phyloP scores from a whole-genome alignment of 2,329 filamentous ascomycete genomes.

The Exophiala alcalophila region DNA sequence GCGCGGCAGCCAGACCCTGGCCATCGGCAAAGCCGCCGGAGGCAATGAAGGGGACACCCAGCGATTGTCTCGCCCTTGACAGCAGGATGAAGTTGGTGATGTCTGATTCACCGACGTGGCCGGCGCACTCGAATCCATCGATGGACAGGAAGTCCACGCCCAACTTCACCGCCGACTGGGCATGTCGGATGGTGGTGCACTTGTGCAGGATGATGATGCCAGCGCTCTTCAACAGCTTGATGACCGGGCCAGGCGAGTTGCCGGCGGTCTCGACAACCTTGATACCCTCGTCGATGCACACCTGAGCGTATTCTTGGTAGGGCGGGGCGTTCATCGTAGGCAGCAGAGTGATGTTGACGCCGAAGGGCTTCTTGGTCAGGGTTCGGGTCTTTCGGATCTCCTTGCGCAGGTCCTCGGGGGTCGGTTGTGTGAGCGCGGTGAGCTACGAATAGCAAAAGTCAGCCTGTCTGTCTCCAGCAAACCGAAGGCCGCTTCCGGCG shows the following conservation, averaged over 20 bases:
- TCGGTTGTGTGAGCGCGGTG: conserved; percentile 76
- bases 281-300: conserved; percentile 89
- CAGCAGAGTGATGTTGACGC: conserved; percentile 90
- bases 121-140: conserved; percentile 96
- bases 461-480: conserved; percentile 10
- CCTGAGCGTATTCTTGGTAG: conserved; percentile 87
- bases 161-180: conserved; percentile 84
- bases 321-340: conserved; percentile 86
- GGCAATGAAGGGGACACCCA: conserved; percentile 88
- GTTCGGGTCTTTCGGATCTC: conserved; percentile 85
- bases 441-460: too few relatives aligned
- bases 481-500: neutral
- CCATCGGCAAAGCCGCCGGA: conserved; percentile 95
- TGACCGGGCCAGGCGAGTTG: conserved; percentile 86
- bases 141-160: conserved; percentile 96
- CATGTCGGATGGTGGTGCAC: conserved; percentile 94
- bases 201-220: conserved; percentile 85
- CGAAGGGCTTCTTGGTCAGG: conserved; percentile 67
- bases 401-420: conserved; percentile 83
- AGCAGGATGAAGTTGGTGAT: conserved; percentile 64
- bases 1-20: conserved; percentile 83
- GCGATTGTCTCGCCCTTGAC: conserved; percentile 75
- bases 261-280: conserved; percentile 89
- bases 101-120: conserved; percentile 55
- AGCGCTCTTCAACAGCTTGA: conserved; percentile 78